Conservation (phyloP, 2,329 filamentous ascomycete genomes). For the Colletotrichum liaoningense region DNA sequence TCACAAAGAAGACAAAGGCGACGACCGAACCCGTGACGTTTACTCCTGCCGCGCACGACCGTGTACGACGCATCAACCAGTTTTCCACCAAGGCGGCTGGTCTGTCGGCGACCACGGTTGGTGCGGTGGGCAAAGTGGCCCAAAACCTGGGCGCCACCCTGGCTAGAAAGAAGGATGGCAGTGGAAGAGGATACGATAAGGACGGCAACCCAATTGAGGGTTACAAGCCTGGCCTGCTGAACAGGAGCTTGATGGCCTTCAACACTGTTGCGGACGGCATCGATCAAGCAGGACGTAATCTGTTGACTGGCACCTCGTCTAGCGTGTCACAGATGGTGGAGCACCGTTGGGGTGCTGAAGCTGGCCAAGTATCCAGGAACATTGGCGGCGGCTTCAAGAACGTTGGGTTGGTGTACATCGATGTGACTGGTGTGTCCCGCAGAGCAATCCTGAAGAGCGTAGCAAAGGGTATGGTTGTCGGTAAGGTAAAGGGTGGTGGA, state of each 20-base stretch:
- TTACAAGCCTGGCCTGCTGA: constrained; percentile 92
- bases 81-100: constrained; percentile 83
- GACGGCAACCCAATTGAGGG: constrained; percentile 72
- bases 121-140: constrained; percentile 83
- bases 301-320: constrained; percentile 78
- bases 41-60: constrained; percentile 83
- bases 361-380: constrained; percentile 79
- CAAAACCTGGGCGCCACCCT: constrained; percentile 89
- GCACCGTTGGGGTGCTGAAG: constrained; percentile 91
- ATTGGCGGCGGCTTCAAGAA: constrained; percentile 93
- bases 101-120: constrained; percentile 87
- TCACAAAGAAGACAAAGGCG: constrained; percentile 84
- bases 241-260: constrained; percentile 97
- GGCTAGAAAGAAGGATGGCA: constrained; percentile 64
- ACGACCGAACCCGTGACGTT: constrained; percentile 87
- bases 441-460: constrained; percentile 93
- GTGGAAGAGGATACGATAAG: constrained; percentile 71
- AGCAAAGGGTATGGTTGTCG: constrained; percentile 95
- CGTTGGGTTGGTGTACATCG: constrained; percentile 96
- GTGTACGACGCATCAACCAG: constrained; percentile 89
- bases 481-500: constrained; percentile 79
- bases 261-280: constrained; percentile 94
- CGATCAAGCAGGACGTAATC: constrained; percentile 83
- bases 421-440: constrained; percentile 91
- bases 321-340: constrained; percentile 89